A percentile compares a stretch with the other conserved stretches of the same genome.
Evolutionary conservation across 768 basidiomycete genomes (phyloP).

Genomic region (Kwoniella heveanensis): DNA sequence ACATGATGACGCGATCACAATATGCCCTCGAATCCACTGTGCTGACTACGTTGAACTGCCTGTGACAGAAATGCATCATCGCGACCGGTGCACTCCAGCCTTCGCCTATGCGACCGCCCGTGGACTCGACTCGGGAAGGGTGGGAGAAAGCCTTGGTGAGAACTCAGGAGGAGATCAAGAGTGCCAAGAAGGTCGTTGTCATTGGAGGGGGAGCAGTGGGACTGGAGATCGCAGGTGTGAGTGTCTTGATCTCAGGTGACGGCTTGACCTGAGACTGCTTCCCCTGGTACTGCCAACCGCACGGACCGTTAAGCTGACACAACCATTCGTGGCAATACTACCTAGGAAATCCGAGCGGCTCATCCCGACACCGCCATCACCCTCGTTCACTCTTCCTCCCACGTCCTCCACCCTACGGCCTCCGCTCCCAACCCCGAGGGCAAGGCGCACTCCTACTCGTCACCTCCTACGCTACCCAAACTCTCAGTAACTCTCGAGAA

Average conservation of each 20-base stretch:
- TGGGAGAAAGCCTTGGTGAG: conserved; percentile 24
- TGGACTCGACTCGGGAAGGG: conserved; percentile 10
- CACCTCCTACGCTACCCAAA: conserved; percentile 26
- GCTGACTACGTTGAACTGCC: too few relatives aligned
- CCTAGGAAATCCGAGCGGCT: conserved; percentile 30
- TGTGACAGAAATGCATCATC: conserved; percentile 37
- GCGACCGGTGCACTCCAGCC: conserved; percentile 46
- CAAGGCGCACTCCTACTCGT: conserved; percentile 12
- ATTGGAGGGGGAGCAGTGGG: conserved; percentile 74
- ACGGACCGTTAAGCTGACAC: too few relatives aligned
- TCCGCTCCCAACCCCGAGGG: background rate
- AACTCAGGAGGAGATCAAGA: conserved; percentile 61
- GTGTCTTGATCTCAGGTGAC: conserved; percentile 2
- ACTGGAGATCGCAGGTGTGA: conserved; percentile 56
- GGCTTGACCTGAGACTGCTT: too few relatives aligned
- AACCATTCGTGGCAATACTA: background rate
- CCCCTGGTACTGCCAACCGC: too few relatives aligned
- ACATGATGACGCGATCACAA: too few relatives aligned
- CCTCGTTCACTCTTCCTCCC: conserved; percentile 30
- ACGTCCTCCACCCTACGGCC: conserved; percentile 26
- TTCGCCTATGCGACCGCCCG: conserved; percentile 36
- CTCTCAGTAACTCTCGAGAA: conserved; percentile 33
- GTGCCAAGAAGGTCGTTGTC: conserved; percentile 63
- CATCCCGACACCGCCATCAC: conserved; percentile 38
- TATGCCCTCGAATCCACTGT: background rate